phyloP scores from a whole-genome alignment of 2,329 filamentous ascomycete genomes.

The Fusarium begoniae region DNA sequence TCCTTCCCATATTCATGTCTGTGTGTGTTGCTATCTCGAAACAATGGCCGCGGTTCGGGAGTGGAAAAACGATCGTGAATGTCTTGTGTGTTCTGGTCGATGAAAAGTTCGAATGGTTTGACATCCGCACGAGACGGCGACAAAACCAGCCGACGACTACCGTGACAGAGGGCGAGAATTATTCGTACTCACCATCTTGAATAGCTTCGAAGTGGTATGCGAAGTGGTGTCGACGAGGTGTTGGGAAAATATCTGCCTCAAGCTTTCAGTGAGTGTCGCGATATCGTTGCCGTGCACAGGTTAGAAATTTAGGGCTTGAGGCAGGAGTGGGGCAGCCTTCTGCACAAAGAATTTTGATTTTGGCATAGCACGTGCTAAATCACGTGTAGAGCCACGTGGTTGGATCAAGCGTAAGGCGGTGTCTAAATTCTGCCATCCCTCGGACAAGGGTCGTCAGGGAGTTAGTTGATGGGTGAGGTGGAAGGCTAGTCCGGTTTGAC shows the following conservation, averaged over 20 bases:
- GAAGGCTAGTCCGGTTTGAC: constrained; percentile 14
- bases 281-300: constrained; percentile 51
- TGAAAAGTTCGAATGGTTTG: constrained; percentile 29
- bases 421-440: constrained; percentile 38
- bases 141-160: constrained; percentile 24
- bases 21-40: constrained; percentile 26
- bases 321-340: constrained; percentile 29
- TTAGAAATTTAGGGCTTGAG: constrained; percentile 49
- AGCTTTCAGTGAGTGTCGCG: constrained; percentile 48
- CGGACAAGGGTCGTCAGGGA: constrained; percentile 42
- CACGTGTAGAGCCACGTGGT: constrained; percentile 35
- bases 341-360: constrained; percentile 43
- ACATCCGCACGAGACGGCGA: constrained; percentile 23
- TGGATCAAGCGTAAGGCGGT: constrained; percentile 33
- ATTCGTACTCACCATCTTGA: constrained; percentile 59
- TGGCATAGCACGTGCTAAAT: constrained; percentile 37
- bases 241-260: constrained; percentile 48
- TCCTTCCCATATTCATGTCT: constrained; percentile 25
- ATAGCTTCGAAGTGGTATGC: constrained; percentile 54
- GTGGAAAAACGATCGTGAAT: constrained; percentile 32
- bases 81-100: constrained; percentile 24
- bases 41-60: constrained; percentile 18
- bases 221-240: constrained; percentile 53
- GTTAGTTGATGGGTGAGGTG: constrained; percentile 31
- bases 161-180: constrained; percentile 25